Evolutionary conservation across 345 rosid species (phyloP), one percentile per base, ranked within the genome.

Genomic region (Murraya paniculata): DNA sequence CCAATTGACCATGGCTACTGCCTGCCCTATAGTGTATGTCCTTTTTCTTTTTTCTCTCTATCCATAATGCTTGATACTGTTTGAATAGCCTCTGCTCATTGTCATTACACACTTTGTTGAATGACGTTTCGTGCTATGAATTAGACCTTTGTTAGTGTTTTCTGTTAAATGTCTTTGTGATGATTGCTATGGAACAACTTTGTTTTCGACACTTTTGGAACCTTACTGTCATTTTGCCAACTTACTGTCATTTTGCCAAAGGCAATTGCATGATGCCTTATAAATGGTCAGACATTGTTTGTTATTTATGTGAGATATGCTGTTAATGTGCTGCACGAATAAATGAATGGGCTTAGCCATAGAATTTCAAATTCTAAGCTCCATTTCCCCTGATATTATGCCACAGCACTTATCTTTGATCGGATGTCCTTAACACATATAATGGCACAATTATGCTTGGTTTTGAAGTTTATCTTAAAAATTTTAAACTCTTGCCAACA

Each of bases 1-100:
- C 98, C 97, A 45, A 91, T 94, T 31, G 98, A 94, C 78, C 98
- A 94, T 77, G 98, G 97, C 67, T 94, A 92, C 81, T 91, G 97
- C 91, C 81, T 94, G 66, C 97, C 98, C 35, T 90, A 90, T 67
- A 92, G 83, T 64, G 97, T 90, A 80, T 88, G 96, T 76, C 14
- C 72, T 60, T 66, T 61, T 9, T 24, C 58, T 81, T 64, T 64
- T 64, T 65, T 59, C 45, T 69, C 48, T 48, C 19, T 41, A 27
- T 41, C 71, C 45, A 0, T 66, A 33, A 56, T 60, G 6, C 67
- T 62, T 72, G 25, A 70, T 71, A 14, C 41, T 30, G 33, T 33
- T 66, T 6, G 18, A 53, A 55, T 11, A 14, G 33, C 38, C 67
- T 35, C 30, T 24, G 19, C 55, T 16, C 59, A 4, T 66, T 76